phyloP scores from a whole-genome alignment of 768 basidiomycete species.

The Auriscalpium microsporum region DNA sequence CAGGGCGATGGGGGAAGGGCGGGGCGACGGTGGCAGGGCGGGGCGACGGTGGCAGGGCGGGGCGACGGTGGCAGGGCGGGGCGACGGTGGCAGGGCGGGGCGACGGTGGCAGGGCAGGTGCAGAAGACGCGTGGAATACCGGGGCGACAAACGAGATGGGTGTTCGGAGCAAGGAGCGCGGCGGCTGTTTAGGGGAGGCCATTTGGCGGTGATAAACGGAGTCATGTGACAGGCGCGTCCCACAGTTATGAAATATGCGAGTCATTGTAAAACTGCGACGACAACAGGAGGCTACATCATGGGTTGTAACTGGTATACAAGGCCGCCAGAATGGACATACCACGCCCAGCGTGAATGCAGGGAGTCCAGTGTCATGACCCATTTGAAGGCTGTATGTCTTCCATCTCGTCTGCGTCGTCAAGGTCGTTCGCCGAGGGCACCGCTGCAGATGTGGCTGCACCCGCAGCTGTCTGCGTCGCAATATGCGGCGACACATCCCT shows the following conservation, averaged over 20 bases:
- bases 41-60: background rate
- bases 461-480: slow-evolving; percentile 34
- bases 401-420: slow-evolving; percentile 29
- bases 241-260: background rate
- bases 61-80: no score
- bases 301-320: background rate
- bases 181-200: background rate
- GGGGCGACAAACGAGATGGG: background rate
- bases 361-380: slow-evolving; percentile 1
- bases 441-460: slow-evolving; percentile 63
- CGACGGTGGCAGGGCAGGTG: background rate
- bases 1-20: no score
- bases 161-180: background rate
- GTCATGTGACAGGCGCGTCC: slow-evolving; percentile 8
- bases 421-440: slow-evolving; percentile 69
- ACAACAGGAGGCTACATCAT: background rate
- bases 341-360: background rate
- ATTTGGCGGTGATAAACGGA: slow-evolving; percentile 13
- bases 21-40: background rate
- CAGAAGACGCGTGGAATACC: background rate
- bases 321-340: background rate
- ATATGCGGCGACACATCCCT: slow-evolving; percentile 33
- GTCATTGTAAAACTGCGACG: background rate
- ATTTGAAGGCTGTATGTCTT: slow-evolving; percentile 5
- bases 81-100: background rate